Base-by-base conservation (phyloP, 2,329 filamentous ascomycete species). In the Colletotrichum liaoningense region DNA sequence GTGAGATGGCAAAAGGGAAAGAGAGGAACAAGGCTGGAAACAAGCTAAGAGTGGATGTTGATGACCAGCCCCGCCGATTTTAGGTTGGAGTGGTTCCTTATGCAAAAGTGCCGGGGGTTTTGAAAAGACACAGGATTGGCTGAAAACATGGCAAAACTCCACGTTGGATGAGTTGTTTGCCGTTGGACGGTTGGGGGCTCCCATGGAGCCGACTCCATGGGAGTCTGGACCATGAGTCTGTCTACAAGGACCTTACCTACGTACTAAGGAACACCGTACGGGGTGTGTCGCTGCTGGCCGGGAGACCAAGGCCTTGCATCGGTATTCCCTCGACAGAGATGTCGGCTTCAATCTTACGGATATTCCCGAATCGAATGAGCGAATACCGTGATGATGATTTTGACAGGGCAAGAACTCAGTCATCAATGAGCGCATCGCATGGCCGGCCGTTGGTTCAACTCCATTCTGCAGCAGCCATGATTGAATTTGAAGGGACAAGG, bases 31-130 rank as follows among this genome's bases (percentile, higher is more conserved):
- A 60, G 3, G n/a, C 19, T 14, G 9, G 62, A 35, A 55, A 8
- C 19, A 30, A 30, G 28, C 28, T 30, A 30, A 30, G 28, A 30
- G 46, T 35, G 49, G 56, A 46, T 11, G 42, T 1, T 35, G 11
- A 28, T 52, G 60, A 63, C 49, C 30, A 55, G 38, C 59, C 58
- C 58, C 59, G 28, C 59, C 2, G 38, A 30, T 63, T 63, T 55
- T 64, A 64, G 63, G 19, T 56, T 22, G 12, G 30, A 57, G 55
- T 30, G 33, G 30, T 12, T 59, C 42, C 42, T 46, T 7, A 19
- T 46, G 16, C 42, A 46, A 19, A 8, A n/a, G 42, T 46, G 6
- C 42, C 42, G 42, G 16, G 42, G 42, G 16, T 19, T 8, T 2
- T n/a, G 16, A 9, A 16, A 46, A 46, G 42, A n/a, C 7, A 19